Evolutionary conservation across 2,329 filamentous ascomycete genomes (phyloP).

Genomic region (Phoma sp.): DNA sequence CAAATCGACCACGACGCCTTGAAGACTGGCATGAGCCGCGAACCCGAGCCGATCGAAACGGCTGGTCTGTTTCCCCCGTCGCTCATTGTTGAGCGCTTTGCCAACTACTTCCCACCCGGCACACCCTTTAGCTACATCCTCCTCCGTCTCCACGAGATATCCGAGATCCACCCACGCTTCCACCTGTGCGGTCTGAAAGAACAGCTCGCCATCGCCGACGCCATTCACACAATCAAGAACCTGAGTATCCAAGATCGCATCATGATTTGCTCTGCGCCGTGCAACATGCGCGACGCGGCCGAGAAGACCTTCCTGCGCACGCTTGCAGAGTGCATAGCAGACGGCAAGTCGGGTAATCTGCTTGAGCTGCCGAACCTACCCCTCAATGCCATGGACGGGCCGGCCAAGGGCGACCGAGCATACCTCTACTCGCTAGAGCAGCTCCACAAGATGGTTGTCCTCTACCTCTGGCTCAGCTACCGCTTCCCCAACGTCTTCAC

Average conservation of each 20-base stretch:
- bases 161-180: constrained; percentile 69
- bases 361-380: constrained; percentile 74
- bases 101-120: constrained; percentile 78
- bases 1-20: constrained; percentile 70
- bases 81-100: constrained; percentile 74
- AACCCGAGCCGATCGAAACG: constrained; percentile 69
- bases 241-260: constrained; percentile 78
- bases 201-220: constrained; percentile 71
- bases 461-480: constrained; percentile 94
- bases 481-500: constrained; percentile 82
- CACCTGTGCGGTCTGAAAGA: constrained; percentile 71
- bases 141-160: constrained; percentile 73
- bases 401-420: constrained; percentile 52
- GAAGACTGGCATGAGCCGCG: constrained; percentile 64
- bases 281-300: constrained; percentile 59
- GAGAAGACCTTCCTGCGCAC: constrained; percentile 61
- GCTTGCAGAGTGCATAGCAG: constrained; percentile 73
- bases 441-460: constrained; percentile 80
- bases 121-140: constrained; percentile 87
- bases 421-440: constrained; percentile 75
- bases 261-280: constrained; percentile 75
- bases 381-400: constrained; percentile 73
- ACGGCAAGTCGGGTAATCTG: constrained; percentile 70
- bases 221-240: constrained; percentile 72
- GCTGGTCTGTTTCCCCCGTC: constrained; percentile 79